These are phyloP conservation scores for Penicillium sp. DNA, from an alignment of 2,329 filamentous ascomycete species.

Conservation along the genomic window DNA sequence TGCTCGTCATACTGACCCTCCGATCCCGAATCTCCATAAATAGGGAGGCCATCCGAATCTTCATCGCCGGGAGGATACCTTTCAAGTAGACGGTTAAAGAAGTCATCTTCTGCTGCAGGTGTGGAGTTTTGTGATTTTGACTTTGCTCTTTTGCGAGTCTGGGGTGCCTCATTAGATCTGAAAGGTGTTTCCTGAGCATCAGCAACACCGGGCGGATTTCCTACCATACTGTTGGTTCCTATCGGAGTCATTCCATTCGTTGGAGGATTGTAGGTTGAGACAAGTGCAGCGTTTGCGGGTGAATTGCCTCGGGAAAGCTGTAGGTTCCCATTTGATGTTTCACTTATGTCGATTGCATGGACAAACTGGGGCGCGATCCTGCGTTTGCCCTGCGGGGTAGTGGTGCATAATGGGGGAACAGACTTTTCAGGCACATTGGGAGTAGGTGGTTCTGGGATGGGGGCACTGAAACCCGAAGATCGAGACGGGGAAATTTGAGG, in stretches of 20 bases:
- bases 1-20: constrained; percentile 61
- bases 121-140: not conserved
- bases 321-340: not conserved
- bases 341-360: not conserved
- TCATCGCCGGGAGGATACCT: constrained; percentile 47
- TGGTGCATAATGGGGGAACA: not conserved
- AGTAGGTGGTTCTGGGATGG: not conserved
- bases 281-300: not conserved
- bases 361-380: not conserved
- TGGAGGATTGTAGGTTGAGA: not conserved
- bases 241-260: not conserved
- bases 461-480: not conserved
- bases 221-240: not conserved
- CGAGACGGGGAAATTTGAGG: not conserved
- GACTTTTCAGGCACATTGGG: not conserved
- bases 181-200: not conserved
- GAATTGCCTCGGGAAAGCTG: not conserved
- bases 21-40: constrained; percentile 60
- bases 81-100: constrained; percentile 42
- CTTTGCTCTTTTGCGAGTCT: not conserved
- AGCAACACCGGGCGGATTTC: not conserved
- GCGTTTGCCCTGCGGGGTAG: not conserved
- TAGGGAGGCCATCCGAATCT: constrained; percentile 52
- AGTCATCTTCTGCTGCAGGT: constrained; percentile 1
- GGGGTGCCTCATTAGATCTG: not conserved